Evolutionary conservation across 352 stramenopile species (phyloP).

Genomic region (Pythium volutum): DNA sequence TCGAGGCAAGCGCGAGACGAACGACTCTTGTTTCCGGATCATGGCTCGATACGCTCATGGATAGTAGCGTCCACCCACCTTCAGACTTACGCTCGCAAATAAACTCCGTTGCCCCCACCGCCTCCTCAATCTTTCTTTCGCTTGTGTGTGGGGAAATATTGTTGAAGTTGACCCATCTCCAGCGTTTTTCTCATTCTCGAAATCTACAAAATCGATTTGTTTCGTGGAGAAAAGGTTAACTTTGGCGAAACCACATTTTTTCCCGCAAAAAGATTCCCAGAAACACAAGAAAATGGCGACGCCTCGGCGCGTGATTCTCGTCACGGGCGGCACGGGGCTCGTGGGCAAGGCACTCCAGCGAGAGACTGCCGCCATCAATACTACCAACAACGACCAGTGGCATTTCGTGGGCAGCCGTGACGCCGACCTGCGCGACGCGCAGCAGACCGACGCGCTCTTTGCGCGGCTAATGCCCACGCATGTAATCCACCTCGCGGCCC

Average conservation of each 20-base stretch:
- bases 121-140: too few relatives aligned
- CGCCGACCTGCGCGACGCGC: constrained; percentile 88
- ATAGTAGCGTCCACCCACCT: too few relatives aligned
- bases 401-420: constrained; percentile 94
- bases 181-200: neutral
- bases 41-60: too few relatives aligned
- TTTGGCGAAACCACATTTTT: neutral
- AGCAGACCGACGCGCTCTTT: constrained; percentile 91
- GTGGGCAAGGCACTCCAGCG: constrained; percentile 84
- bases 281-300: neutral
- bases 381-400: constrained; percentile 51
- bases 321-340: constrained; percentile 96
- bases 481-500: constrained; percentile 97
- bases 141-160: too few relatives aligned
- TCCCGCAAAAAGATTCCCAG: neutral
- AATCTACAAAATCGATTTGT: neutral
- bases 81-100: too few relatives aligned
- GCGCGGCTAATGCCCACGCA: constrained; percentile 92
- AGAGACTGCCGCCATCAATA: constrained; percentile 29
- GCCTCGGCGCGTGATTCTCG: constrained; percentile 70
- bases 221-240: neutral
- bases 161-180: too few relatives aligned
- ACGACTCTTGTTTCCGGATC: too few relatives aligned
- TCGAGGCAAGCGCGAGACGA: too few relatives aligned
- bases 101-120: too few relatives aligned